phyloP scores from a whole-genome alignment of 768 basidiomycete genomes.

The Psilocybe cubensis region DNA sequence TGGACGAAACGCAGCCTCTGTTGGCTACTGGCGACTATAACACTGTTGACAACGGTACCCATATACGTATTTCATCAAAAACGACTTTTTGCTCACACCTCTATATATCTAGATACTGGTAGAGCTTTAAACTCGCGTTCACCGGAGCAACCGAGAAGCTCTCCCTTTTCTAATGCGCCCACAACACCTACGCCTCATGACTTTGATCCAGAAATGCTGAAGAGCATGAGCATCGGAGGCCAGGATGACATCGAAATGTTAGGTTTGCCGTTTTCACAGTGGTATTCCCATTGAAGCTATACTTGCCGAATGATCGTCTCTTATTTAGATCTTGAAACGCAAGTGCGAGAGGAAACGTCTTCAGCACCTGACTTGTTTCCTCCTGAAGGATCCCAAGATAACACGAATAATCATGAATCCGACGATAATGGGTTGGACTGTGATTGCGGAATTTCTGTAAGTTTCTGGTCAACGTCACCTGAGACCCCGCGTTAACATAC shows the following conservation, averaged over 20 bases:
- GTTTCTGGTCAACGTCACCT: slow-evolving; percentile 11
- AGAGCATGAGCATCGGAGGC: slow-evolving; percentile 27
- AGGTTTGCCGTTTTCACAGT: slow-evolving; percentile 32
- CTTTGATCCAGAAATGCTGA: slow-evolving; percentile 34
- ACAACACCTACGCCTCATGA: slow-evolving; percentile 15
- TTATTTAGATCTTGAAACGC: slow-evolving; percentile 46
- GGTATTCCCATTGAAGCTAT: no score
- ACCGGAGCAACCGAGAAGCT: slow-evolving; percentile 12
- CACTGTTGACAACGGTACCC: no score
- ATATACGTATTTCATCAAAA: background rate
- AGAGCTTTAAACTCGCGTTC: background rate
- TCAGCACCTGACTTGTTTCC: slow-evolving; percentile 38
- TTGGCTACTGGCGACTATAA: slow-evolving; percentile 19
- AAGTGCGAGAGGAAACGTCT: slow-evolving; percentile 18
- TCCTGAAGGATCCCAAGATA: slow-evolving; percentile 1
- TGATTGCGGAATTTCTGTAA: slow-evolving; percentile 67
- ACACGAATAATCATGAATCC: background rate
- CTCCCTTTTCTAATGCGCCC: slow-evolving; percentile 32
- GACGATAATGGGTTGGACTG: slow-evolving; percentile 56
- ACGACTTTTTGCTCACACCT: background rate
- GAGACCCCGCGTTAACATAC: background rate
- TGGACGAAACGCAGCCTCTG: slow-evolving; percentile 59
- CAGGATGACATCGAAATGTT: slow-evolving; percentile 50
- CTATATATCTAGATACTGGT: background rate
- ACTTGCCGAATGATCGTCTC: background rate